A percentile compares a stretch with the other conserved stretches of the same genome.
Evolutionary conservation across 78 protist species (phyloP).

Genomic region (Bigelowiella natans): DNA sequence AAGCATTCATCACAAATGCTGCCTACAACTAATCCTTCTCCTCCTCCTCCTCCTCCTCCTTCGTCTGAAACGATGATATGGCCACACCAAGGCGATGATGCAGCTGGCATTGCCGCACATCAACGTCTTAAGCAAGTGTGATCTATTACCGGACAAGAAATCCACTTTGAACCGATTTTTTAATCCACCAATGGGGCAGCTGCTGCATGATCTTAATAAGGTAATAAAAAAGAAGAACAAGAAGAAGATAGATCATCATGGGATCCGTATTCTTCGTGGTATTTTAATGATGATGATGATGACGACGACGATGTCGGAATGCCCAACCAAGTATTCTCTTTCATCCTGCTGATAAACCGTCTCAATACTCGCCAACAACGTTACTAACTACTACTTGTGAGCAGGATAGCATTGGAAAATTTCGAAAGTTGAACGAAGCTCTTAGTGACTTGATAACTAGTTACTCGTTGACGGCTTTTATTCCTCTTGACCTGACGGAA

Average conservation of each 20-base stretch:
- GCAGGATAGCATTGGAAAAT: not conserved
- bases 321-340: too few relatives aligned
- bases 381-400: too few relatives aligned
- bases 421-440: not conserved
- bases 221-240: not conserved
- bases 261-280: too few relatives aligned
- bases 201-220: conserved; percentile 16
- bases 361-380: too few relatives aligned
- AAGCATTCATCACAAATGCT: too few relatives aligned
- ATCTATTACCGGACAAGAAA: conserved; percentile 37
- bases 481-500: not conserved
- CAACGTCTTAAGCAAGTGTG: conserved; percentile 80
- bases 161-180: not conserved
- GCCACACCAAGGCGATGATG: not conserved
- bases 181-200: not conserved
- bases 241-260: too few relatives aligned
- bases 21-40: too few relatives aligned
- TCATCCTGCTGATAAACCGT: too few relatives aligned
- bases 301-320: too few relatives aligned
- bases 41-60: too few relatives aligned
- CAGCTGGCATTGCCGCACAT: conserved; percentile 62
- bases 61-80: too few relatives aligned
- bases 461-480: not conserved
- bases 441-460: not conserved
- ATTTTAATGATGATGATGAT: too few relatives aligned